Percentiles rank a stretch among this genome's conserved stretches.
These are phyloP conservation scores for Usnea hakonensis DNA, from an alignment of 495 filamentous ascomycete genomes.

Conservation along the genomic window DNA sequence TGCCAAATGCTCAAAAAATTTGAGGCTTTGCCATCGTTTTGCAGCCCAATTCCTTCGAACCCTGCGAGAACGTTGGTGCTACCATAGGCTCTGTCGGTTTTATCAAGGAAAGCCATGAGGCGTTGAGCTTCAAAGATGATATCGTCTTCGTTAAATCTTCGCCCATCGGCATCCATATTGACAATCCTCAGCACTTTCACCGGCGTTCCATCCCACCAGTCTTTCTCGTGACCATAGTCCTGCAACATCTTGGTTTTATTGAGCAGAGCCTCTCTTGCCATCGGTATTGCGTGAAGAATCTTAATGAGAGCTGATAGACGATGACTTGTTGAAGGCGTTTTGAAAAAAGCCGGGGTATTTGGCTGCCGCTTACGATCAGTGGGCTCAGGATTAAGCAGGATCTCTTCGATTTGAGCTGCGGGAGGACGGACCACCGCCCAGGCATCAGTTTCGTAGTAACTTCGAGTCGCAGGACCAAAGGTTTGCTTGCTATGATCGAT, in stretches of 20 bases:
- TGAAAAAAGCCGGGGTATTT: slow-evolving; percentile 63
- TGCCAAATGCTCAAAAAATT: slow-evolving; percentile 23
- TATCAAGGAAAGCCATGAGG: slow-evolving; percentile 79
- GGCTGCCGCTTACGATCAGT: slow-evolving; percentile 50
- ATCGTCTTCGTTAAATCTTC: slow-evolving; percentile 39
- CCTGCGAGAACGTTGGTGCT: slow-evolving; percentile 54
- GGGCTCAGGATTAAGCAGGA: slow-evolving; percentile 52
- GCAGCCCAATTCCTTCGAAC: slow-evolving; percentile 33
- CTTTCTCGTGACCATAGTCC: slow-evolving; percentile 59
- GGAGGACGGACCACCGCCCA: slow-evolving; percentile 69
- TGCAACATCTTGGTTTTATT: slow-evolving; percentile 40
- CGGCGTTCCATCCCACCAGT: slow-evolving; percentile 79
- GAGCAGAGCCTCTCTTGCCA: slow-evolving; percentile 66
- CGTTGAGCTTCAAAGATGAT: slow-evolving; percentile 54
- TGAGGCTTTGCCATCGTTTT: slow-evolving; percentile 17
- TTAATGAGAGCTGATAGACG: slow-evolving; percentile 64
- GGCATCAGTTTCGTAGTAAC: slow-evolving; percentile 58
- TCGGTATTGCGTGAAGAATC: slow-evolving; percentile 78
- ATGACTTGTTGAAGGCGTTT: slow-evolving; percentile 50
- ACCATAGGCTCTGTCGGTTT: slow-evolving; percentile 72
- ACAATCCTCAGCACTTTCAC: slow-evolving; percentile 54
- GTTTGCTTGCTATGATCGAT: slow-evolving; percentile 37
- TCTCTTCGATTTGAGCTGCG: slow-evolving; percentile 48
- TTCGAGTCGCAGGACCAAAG: slow-evolving; percentile 67
- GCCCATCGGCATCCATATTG: slow-evolving; percentile 38